Conservation (phyloP, 2,329 filamentous ascomycete species). For the Diplocarpon mali region DNA sequence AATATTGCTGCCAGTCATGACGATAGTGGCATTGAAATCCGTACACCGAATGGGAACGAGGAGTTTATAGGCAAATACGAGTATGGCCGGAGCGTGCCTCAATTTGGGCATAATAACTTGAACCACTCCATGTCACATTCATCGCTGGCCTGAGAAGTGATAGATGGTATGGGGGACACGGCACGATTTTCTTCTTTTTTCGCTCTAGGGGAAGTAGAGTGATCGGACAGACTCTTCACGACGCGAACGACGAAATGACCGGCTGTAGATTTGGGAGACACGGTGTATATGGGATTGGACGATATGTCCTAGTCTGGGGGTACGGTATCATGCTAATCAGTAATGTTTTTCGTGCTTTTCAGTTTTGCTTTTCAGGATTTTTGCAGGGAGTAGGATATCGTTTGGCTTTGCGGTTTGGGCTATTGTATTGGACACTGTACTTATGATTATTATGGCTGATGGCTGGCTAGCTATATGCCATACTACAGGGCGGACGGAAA, state of each 20-base stretch:
- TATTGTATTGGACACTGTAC: constrained; percentile 3
- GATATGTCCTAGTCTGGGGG: neutral
- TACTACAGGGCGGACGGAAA: neutral
- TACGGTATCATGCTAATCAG: constrained; percentile 2
- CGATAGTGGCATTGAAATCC: constrained; percentile 65
- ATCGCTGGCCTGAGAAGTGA: constrained; percentile 11
- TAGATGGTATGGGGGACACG: neutral
- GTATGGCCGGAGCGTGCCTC: constrained; percentile 25
- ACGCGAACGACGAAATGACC: constrained; percentile 19
- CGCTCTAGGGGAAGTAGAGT: constrained; percentile 9
- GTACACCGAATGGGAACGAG: constrained; percentile 56
- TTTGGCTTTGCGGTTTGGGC: neutral
- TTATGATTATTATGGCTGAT: neutral
- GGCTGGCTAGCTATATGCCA: constrained; percentile 2
- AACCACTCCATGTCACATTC: constrained; percentile 14
- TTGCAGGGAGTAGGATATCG: constrained; percentile 4
- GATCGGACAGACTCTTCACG: constrained; percentile 14
- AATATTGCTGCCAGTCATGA: constrained; percentile 44
- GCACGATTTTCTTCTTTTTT: constrained; percentile 12
- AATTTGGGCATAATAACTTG: constrained; percentile 15
- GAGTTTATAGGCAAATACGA: constrained; percentile 53
- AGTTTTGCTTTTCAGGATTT: constrained; percentile 1
- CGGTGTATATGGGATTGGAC: constrained; percentile 10
- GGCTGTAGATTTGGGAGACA: constrained; percentile 16
- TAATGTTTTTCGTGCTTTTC: constrained; percentile 5